Evolutionary conservation across 805 yeast genomes (phyloP).

Genomic region (Ogataea neopini): DNA sequence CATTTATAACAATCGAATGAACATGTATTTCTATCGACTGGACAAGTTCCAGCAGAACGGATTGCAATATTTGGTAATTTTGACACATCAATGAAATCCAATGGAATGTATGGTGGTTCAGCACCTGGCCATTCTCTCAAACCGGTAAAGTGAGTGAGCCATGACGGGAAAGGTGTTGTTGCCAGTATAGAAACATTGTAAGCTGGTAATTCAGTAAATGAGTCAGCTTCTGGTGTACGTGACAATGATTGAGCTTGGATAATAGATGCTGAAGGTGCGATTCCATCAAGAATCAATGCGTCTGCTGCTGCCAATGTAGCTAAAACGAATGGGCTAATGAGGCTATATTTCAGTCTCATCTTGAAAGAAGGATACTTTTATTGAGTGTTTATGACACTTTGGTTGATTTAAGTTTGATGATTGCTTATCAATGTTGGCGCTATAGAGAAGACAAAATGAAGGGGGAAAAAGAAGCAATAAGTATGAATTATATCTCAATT

Average conservation of each 20-base stretch:
- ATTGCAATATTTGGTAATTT: constrained; percentile 49
- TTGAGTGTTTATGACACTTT: not conserved
- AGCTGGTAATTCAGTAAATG: constrained; percentile 18
- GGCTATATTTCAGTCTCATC: not conserved
- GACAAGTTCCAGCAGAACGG: constrained; percentile 63
- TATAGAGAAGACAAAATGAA: not conserved
- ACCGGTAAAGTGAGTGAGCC: constrained; percentile 80
- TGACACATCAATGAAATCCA: constrained; percentile 64
- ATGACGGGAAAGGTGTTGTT: constrained; percentile 57
- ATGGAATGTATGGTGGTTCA: constrained; percentile 85
- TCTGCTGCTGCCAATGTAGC: not conserved
- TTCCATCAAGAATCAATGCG: not conserved
- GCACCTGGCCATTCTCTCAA: constrained; percentile 79
- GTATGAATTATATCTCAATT: not conserved
- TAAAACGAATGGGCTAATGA: not conserved
- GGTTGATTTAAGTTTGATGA: not conserved
- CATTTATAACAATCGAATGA: constrained; percentile 88
- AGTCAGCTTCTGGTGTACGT: not conserved
- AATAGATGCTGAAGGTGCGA: not conserved
- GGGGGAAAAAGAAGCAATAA: constrained; percentile 5
- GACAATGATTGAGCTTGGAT: not conserved
- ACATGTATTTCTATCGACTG: constrained; percentile 53
- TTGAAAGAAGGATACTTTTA: constrained; percentile 1
- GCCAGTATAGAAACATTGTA: constrained; percentile 30
- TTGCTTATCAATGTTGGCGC: not conserved